Evolutionary conservation across 129 eudicot species (phyloP).

Genomic region (Chrysanthemum makinoi): DNA sequence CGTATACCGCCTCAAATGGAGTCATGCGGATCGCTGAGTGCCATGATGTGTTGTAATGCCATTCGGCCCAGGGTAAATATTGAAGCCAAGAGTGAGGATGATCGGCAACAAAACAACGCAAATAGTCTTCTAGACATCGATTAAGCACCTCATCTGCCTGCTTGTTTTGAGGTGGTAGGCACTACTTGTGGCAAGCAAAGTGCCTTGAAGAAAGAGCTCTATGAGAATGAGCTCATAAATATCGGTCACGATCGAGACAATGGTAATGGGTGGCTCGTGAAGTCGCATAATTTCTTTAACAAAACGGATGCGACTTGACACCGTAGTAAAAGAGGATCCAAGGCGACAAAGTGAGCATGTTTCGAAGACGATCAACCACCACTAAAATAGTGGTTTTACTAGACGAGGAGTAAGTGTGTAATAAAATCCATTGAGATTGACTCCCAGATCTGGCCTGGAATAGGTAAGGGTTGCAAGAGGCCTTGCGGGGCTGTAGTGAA

Average conservation of each 20-base stretch:
- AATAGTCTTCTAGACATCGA: background rate
- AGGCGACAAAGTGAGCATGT: background rate
- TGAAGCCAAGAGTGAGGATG: background rate
- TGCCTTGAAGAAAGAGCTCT: background rate
- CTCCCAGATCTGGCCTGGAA: background rate
- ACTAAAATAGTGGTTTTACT: background rate
- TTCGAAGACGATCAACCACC: background rate
- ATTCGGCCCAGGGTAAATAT: background rate
- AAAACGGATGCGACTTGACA: background rate
- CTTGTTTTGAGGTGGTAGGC: background rate
- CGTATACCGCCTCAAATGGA: background rate
- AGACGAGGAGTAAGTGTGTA: background rate
- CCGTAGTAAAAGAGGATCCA: background rate
- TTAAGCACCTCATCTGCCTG: background rate
- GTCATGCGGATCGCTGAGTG: background rate
- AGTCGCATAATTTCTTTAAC: background rate
- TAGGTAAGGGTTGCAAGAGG: background rate
- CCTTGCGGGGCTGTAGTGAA: background rate
- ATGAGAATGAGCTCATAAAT: background rate
- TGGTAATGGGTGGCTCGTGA: background rate
- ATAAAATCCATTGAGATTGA: background rate
- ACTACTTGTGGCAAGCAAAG: background rate
- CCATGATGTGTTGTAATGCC: background rate
- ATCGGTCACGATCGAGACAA: background rate
- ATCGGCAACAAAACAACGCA: background rate